A percentile compares a stretch with the other conserved stretches of the same genome.
phyloP scores from a whole-genome alignment of 495 filamentous ascomycete species.

The Chaetomium cochliodes region DNA sequence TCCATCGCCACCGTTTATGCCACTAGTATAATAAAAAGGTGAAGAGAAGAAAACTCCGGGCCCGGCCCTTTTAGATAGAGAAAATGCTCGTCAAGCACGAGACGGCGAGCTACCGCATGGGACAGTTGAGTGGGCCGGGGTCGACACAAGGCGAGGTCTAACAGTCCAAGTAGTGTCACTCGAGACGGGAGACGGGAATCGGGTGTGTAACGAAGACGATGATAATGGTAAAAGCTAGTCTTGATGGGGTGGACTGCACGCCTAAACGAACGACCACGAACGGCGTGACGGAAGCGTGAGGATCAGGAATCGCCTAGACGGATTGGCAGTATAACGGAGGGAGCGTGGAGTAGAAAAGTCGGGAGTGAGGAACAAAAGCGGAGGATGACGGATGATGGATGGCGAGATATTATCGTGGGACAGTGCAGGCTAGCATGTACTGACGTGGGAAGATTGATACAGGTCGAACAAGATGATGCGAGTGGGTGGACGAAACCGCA shows the following conservation, averaged over 20 bases:
- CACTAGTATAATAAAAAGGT: conserved; percentile 5
- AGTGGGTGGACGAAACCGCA: not conserved
- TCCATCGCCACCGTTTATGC: conserved; percentile 37
- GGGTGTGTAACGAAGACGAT: not conserved
- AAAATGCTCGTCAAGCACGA: not conserved
- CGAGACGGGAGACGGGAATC: not conserved
- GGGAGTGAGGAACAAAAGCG: not conserved
- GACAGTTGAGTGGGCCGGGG: not conserved
- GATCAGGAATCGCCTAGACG: not conserved
- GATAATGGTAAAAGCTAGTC: too few relatives aligned
- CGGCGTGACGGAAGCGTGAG: not conserved
- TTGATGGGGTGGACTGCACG: not conserved
- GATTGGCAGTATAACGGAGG: not conserved
- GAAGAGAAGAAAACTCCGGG: not conserved
- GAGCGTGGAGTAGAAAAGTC: not conserved
- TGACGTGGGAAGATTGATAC: not conserved
- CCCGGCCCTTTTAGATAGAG: not conserved
- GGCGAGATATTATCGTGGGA: conserved; percentile 29
- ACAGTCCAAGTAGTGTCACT: not conserved
- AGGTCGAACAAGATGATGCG: not conserved
- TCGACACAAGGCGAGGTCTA: not conserved
- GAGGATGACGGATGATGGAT: conserved; percentile 17
- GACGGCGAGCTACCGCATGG: not conserved
- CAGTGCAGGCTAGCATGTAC: conserved; percentile 13
- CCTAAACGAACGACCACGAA: not conserved